phyloP scores from a whole-genome alignment of 352 stramenopile genomes.

The Pythium rishiriense region DNA sequence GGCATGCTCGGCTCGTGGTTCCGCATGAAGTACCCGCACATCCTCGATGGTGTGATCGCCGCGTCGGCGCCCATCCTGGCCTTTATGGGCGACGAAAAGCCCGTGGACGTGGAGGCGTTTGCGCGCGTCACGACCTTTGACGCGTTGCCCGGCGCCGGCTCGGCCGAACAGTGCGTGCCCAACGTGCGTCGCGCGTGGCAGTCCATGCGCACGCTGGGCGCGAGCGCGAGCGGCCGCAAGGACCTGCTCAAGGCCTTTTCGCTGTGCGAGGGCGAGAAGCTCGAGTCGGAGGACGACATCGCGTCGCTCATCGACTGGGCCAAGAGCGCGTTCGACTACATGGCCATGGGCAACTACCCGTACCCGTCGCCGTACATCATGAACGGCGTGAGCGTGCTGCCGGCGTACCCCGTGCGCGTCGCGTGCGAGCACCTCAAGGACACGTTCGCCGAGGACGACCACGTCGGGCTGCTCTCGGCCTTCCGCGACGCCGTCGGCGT shows the following conservation, averaged over 20 bases:
- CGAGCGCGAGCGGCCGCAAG: conserved; percentile 45
- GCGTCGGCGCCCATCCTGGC: conserved; percentile 88
- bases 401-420: conserved; percentile 88
- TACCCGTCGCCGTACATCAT: conserved; percentile 95
- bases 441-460: conserved; percentile 37
- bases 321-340: conserved; percentile 86
- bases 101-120: conserved; percentile 72
- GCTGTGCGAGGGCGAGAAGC: conserved; percentile 52
- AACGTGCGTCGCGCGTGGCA: conserved; percentile 76
- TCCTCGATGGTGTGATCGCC: conserved; percentile 90
- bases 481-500: conserved; percentile 74
- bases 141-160: conserved; percentile 64
- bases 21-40: conserved; percentile 91
- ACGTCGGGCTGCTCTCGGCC: conserved; percentile 40
- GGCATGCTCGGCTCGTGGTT: conserved; percentile 94
- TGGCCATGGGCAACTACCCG: conserved; percentile 96
- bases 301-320: conserved; percentile 58
- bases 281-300: conserved; percentile 50
- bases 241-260: conserved; percentile 42
- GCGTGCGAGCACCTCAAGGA: conserved; percentile 76
- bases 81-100: conserved; percentile 60
- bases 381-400: conserved; percentile 81
- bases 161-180: conserved; percentile 57
- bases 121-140: conserved; percentile 57
- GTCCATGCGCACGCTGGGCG: conserved; percentile 50